Evolutionary conservation across 2,329 filamentous ascomycete species (phyloP).

Genomic region (Fusarium humuli): DNA sequence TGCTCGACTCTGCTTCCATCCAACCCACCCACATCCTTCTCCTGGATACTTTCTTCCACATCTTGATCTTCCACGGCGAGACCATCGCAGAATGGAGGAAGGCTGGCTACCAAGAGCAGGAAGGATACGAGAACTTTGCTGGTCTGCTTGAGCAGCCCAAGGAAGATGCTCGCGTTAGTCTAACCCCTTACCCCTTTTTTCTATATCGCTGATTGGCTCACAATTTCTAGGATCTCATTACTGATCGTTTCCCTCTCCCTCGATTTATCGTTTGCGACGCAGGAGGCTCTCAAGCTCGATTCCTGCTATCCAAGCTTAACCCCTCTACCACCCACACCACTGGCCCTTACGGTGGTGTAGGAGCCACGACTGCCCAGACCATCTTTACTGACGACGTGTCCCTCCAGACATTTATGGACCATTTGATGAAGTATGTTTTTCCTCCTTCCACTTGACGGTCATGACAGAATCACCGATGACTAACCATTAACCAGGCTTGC

Average conservation of each 20-base stretch:
- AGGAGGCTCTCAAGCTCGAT: conserved; percentile 97
- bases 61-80: conserved; percentile 98
- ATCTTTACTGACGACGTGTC: conserved; percentile 99
- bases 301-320: conserved; percentile 96
- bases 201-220: conserved; percentile 23
- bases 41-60: conserved; percentile 99
- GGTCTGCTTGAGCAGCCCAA: conserved; percentile 90
- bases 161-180: conserved; percentile 89
- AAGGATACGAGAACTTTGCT: conserved; percentile 97
- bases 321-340: conserved; percentile 97
- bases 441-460: neutral
- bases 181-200: neutral
- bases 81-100: conserved; percentile 98
- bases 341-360: conserved; percentile 88
- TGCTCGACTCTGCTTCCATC: conserved; percentile 95
- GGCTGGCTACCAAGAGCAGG: conserved; percentile 96
- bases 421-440: conserved; percentile 88
- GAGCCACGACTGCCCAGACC: conserved; percentile 88
- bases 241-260: conserved; percentile 96
- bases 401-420: conserved; percentile 98
- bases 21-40: conserved; percentile 93
- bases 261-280: conserved; percentile 99
- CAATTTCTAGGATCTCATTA: conserved; percentile 82
- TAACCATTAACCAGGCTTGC: conserved; percentile 59
- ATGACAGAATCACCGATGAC: neutral